Evolutionary conservation across 129 eudicot genomes (phyloP), one percentile per base, ranked within the genome.

Genomic region (Silybum marianum): DNA sequence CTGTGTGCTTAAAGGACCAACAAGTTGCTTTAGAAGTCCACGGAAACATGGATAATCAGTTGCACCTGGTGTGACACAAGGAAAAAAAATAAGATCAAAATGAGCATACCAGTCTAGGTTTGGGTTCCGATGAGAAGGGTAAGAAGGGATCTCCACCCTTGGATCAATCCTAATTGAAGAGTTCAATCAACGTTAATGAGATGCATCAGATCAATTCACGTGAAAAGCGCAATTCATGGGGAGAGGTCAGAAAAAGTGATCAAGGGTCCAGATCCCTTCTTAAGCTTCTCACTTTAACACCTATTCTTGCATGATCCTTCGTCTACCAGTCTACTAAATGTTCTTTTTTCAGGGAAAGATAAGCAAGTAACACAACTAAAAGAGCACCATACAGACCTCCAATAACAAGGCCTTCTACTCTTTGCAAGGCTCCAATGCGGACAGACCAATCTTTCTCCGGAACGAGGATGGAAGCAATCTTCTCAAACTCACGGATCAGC

Each of bases 371-470:
- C 5, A 54, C 21, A 74, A 16, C 68, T 16, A 71, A 13, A 44
- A 74, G 2, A 26, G 11, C 68, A 32, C 36, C 66, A 58, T 16
- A 62, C 85, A 81, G n/a, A 95, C 99, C 99, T 95, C 99, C 99
- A 81, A 93, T 70, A 80, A 91, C 95, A 77, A 95, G 97, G 69
- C 91, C 97, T 87, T 95, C 99, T 81, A 93, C 80, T 83, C 98
- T 91, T 82, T 95, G 99, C 99, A 95, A 89, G 58, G 99, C 99
- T 69, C 93, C 93, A 88, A 93, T 91, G 66, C 99, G 99, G 16
- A 86, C 32, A 72, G 99, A 95, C 99, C 99, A 95, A 84, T 95
- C 99, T 76, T 95, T 93, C 7, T 95, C 99, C 2, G 99, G 99
- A 40, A 93, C 97, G 28, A 95, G 91, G 62, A 87, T 93, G 19